Base-by-base conservation (phyloP, 192 early-diverging fungal species). In the Entomortierella lignicola region DNA sequence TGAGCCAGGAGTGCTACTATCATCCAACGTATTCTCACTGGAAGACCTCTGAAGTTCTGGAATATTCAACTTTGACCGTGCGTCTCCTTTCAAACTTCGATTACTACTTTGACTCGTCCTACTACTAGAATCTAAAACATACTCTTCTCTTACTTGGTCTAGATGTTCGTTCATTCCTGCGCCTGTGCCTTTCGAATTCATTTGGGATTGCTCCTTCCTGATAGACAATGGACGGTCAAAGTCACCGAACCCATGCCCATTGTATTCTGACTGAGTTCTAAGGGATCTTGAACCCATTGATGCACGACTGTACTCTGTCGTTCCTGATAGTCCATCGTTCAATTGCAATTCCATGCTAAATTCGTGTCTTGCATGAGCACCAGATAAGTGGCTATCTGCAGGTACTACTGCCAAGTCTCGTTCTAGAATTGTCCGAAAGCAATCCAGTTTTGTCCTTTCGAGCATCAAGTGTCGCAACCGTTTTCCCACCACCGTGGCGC, bases 401-500 rank as follows among this genome's bases (percentile, higher is more conserved):
- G 62, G 48, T 5, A 79, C 52, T 4, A 79, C 55, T 2, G 75
- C 67, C 41, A 79, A 37, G 37, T 79, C 75, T n/a, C 75, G 75
- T 65, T 93, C 89, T 26, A 94, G 48, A 55, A 92, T 88, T 34
- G 91, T 90, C 13, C 89, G 85, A 82, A 92, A 94, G 60, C 93
- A 94, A 20, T 88, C 86, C 23, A 93, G 68, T 31, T 89, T 82
- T 50, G 87, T 89, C 43, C 91, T 72, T n/a, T 82, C 67, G 41
- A 94, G 59, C 41, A 89, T 89, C 20, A 88, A 82, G 23, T 85
- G 82, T 60, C 83, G 83, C 26, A 94, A 71, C 27, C 83, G 77
- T 59, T 79, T 81, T 0, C 88, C 87, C 1, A 91, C 85, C 20
- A 80, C 56, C 23, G 88, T 82, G 8, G 91, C 87, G 41, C 88